phyloP scores from a whole-genome alignment of 352 stramenopile species.

The Phytopythium montanum region DNA sequence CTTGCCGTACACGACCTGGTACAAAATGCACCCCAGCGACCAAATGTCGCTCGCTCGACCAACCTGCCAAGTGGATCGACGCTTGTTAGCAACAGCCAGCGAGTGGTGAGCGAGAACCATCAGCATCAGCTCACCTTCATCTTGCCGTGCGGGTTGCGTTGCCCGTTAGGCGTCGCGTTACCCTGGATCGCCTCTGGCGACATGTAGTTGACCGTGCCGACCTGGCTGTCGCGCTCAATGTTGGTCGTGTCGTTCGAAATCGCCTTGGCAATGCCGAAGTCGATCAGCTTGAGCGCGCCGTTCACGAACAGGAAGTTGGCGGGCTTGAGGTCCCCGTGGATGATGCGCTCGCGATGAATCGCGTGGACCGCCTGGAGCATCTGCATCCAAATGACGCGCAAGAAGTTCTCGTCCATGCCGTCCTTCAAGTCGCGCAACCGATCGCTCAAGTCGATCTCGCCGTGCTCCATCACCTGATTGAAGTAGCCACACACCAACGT shows the following conservation, averaged over 20 bases:
- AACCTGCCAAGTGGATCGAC: slow-evolving; percentile 40
- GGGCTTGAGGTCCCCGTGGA: slow-evolving; percentile 94
- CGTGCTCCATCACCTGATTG: slow-evolving; percentile 95
- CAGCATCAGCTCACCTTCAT: slow-evolving; percentile 47
- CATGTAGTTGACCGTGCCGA: slow-evolving; percentile 98
- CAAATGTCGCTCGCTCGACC: slow-evolving; percentile 93
- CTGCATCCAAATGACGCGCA: slow-evolving; percentile 98
- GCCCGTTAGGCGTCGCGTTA: slow-evolving; percentile 40
- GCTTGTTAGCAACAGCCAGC: background rate
- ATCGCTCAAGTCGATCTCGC: slow-evolving; percentile 96
- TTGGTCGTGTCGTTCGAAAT: slow-evolving; percentile 98
- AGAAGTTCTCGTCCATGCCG: slow-evolving; percentile 95
- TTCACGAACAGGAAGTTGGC: slow-evolving; percentile 98
- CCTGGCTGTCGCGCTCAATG: slow-evolving; percentile 94
- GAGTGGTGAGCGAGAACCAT: background rate
- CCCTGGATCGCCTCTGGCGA: slow-evolving; percentile 90
- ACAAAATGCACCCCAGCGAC: slow-evolving; percentile 97
- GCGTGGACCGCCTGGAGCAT: slow-evolving; percentile 97
- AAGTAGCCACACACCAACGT: background rate
- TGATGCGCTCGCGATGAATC: slow-evolving; percentile 96
- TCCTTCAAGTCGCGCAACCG: slow-evolving; percentile 82
- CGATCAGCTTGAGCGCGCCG: slow-evolving; percentile 95
- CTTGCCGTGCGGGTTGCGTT: slow-evolving; percentile 61
- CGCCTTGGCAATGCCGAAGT: slow-evolving; percentile 98
- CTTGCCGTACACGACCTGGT: slow-evolving; percentile 96